These are phyloP conservation scores for Podila clonocystis DNA, from an alignment of 192 early-diverging fungal genomes.

Conservation along the genomic window DNA sequence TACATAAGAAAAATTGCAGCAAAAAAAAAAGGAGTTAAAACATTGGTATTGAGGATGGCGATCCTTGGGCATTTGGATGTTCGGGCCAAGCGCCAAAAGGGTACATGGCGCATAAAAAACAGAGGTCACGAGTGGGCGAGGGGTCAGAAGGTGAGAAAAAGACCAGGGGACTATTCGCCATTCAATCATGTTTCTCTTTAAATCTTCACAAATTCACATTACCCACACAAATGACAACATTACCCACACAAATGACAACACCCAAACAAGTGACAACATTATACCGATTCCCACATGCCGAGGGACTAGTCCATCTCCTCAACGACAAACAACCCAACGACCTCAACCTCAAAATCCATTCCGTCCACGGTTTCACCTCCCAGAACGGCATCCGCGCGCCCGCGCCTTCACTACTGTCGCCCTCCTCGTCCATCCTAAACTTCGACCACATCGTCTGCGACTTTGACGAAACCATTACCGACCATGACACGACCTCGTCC, in stretches of 20 bases:
- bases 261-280: slow-evolving; percentile 27
- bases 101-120: no score
- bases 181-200: no score
- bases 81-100: no score
- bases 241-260: no score
- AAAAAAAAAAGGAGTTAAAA: no score
- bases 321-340: not conserved
- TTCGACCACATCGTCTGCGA: slow-evolving; percentile 45
- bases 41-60: no score
- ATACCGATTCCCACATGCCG: slow-evolving; percentile 28
- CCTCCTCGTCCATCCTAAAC: slow-evolving; percentile 1
- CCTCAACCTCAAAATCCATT: not conserved
- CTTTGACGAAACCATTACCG: slow-evolving; percentile 51
- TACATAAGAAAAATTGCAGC: not conserved
- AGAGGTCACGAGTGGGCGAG: no score
- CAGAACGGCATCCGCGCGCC: not conserved
- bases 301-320: slow-evolving; percentile 33
- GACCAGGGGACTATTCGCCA: no score
- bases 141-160: no score
- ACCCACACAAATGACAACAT: slow-evolving; percentile 26
- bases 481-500: slow-evolving; percentile 49
- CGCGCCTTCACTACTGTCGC: not conserved
- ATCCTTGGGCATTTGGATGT: no score
- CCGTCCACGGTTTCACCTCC: not conserved
- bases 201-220: no score